Base-by-base conservation (phyloP, 2,329 filamentous ascomycete genomes). In the Sporothrix variecibatus region DNA sequence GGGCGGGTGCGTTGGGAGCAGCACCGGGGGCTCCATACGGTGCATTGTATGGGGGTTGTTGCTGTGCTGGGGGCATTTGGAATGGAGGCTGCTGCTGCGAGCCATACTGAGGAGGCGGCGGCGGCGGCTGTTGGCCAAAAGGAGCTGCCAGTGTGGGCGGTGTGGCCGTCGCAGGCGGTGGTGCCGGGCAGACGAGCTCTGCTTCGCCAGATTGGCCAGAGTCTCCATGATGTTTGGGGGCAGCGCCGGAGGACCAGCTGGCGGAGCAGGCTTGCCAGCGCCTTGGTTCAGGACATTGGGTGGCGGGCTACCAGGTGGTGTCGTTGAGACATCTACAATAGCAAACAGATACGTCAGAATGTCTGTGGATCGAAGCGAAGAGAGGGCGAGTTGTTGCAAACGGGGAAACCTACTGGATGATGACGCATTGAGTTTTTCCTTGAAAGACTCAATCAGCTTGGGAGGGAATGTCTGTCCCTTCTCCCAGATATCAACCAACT, bases 361-460 rank as follows among this genome's bases (percentile, higher is more conserved):
- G 31, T 38, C 6, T 58, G 40, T 11, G 26, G 9, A 23, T 9
- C 31, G 34, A 23, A 73, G 34, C 64, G 64, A 56, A 72, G 72
- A 72, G 73, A 76, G 74, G 73, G 68, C 72, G 15, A 74, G 11
- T 12, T 62, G 11, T 8, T 62, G 58, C 60, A 69, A 74, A 67
- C 76, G 77, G 76, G 76, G 75, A 77, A 78, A 86, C 92, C 87
- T 93, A 94, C 92, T 90, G 78, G 86, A 82, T 75, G 86, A 81
- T 69, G 88, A 85, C 75, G 89, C 87, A 76, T 87, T 91, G 79
- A 97, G 82, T 83, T 93, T 95, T 81, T 93, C 88, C 84, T 94
- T 95, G 87, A 97, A 97, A 51, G 89, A 90, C 76, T 87, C 87
- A 79, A 99, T 89, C 90, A 97, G 92, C 72, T 91, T 83, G 58